These are phyloP conservation scores for Zarea fungicola DNA, from an alignment of 2,329 filamentous ascomycete genomes.

Conservation along the genomic window DNA sequence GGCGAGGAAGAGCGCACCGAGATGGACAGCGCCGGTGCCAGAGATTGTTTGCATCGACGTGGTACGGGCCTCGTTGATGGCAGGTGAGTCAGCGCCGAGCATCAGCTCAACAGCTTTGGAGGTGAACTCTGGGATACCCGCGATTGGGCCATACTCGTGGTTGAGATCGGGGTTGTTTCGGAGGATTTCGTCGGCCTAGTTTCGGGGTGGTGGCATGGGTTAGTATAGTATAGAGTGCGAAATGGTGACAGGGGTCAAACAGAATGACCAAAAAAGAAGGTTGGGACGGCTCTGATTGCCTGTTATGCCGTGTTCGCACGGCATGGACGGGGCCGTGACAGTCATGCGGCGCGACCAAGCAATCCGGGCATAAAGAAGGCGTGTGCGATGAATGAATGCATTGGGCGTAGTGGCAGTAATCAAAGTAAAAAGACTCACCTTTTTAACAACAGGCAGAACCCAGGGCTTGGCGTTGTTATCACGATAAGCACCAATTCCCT, in stretches of 20 bases:
- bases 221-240: no score
- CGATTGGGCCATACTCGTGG: conserved; percentile 97
- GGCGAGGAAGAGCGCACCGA: conserved; percentile 88
- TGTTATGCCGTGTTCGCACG: no score
- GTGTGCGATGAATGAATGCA: no score
- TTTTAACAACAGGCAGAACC: conserved; percentile 93
- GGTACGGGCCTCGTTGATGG: conserved; percentile 75
- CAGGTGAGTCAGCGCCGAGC: conserved; percentile 73
- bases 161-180: conserved; percentile 85
- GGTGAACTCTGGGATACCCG: conserved; percentile 80
- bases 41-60: conserved; percentile 91
- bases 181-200: conserved; percentile 82
- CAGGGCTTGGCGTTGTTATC: conserved; percentile 95
- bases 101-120: conserved; percentile 87
- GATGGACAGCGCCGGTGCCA: conserved; percentile 89
- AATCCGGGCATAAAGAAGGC: no score
- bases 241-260: no score
- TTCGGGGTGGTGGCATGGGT: conserved; percentile 13
- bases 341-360: no score
- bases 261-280: neutral
- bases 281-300: no score
- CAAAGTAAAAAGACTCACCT: conserved; percentile 51
- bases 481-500: conserved; percentile 86
- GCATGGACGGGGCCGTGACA: no score
- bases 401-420: neutral